Conservation (phyloP, 2,329 filamentous ascomycete species). For the Gnomoniopsis smithogilvyi region DNA sequence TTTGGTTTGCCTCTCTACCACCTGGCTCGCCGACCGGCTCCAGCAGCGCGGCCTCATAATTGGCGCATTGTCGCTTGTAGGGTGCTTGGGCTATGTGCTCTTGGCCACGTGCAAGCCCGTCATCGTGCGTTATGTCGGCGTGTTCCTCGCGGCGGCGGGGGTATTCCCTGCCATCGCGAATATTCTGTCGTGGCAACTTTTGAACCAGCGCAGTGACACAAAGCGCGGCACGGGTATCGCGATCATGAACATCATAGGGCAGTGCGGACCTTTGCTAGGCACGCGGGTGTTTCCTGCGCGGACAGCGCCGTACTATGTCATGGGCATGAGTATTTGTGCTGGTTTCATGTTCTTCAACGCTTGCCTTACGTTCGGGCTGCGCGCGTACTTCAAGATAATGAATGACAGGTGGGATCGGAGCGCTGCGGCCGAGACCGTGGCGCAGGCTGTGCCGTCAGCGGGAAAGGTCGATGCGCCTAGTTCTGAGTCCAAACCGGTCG, state of each 20-base stretch:
- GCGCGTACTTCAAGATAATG: slow-evolving; percentile 30
- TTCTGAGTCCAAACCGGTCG: background rate
- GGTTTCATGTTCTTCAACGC: slow-evolving; percentile 41
- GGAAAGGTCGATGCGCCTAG: background rate
- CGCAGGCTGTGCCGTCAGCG: background rate
- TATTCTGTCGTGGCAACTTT: slow-evolving; percentile 66
- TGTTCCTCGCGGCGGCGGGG: slow-evolving; percentile 42
- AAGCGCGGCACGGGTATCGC: slow-evolving; percentile 62
- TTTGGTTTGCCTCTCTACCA: slow-evolving; percentile 56
- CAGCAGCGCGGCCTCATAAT: slow-evolving; percentile 63
- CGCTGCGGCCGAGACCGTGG: slow-evolving; percentile 21
- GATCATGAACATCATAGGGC: slow-evolving; percentile 59
- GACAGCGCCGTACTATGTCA: slow-evolving; percentile 34
- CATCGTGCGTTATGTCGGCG: slow-evolving; percentile 42
- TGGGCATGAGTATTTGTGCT: slow-evolving; percentile 37
- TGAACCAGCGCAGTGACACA: slow-evolving; percentile 67
- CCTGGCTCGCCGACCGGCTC: slow-evolving; percentile 62
- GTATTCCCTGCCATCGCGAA: slow-evolving; percentile 66
- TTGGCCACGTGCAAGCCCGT: slow-evolving; percentile 51
- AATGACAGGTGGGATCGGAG: slow-evolving; percentile 33
- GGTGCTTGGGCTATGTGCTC: slow-evolving; percentile 61
- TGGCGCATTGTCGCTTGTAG: slow-evolving; percentile 51
- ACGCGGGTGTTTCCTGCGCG: slow-evolving; percentile 58
- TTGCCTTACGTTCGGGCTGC: slow-evolving; percentile 29
- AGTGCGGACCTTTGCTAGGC: slow-evolving; percentile 60